Evolutionary conservation across 2,329 filamentous ascomycete genomes (phyloP).

Genomic region (Neophaeococcomyces aloes): DNA sequence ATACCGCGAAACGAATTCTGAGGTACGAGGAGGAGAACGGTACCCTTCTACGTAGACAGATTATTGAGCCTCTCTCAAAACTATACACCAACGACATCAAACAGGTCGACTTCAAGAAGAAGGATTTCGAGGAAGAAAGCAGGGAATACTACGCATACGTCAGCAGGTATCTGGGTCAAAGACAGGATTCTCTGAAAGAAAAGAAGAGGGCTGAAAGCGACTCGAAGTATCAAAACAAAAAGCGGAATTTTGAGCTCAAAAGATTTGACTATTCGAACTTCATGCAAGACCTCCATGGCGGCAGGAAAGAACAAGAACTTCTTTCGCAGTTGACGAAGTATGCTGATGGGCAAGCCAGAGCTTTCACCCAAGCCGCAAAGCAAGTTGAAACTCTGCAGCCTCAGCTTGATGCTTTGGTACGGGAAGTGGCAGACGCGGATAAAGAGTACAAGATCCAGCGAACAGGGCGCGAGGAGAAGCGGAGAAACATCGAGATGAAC

Average conservation of each 20-base stretch:
- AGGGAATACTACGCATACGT: slow-evolving; percentile 97
- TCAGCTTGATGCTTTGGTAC: slow-evolving; percentile 76
- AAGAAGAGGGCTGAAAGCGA: slow-evolving; percentile 95
- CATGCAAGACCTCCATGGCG: slow-evolving; percentile 97
- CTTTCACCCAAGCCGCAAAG: slow-evolving; percentile 71
- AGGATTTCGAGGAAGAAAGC: slow-evolving; percentile 97
- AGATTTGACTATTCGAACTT: slow-evolving; percentile 98
- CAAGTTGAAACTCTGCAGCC: slow-evolving; percentile 80
- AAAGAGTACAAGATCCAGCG: slow-evolving; percentile 94
- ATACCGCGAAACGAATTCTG: slow-evolving; percentile 84
- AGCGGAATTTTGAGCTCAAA: slow-evolving; percentile 90
- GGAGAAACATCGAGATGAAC: slow-evolving; percentile 78
- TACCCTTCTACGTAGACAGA: slow-evolving; percentile 73
- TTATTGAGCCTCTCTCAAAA: slow-evolving; percentile 87
- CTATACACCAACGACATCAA: slow-evolving; percentile 96
- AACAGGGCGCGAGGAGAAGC: slow-evolving; percentile 91
- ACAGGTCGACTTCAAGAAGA: slow-evolving; percentile 90
- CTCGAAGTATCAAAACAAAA: slow-evolving; percentile 88
- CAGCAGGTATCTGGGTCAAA: slow-evolving; percentile 86
- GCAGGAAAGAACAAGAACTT: slow-evolving; percentile 96
- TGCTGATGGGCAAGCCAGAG: slow-evolving; percentile 77
- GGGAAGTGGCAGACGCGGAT: slow-evolving; percentile 83
- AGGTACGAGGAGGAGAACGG: slow-evolving; percentile 78
- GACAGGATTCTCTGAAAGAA: slow-evolving; percentile 89
- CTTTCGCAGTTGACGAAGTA: slow-evolving; percentile 89